A percentile compares a stretch with the other conserved stretches of the same genome.
Evolutionary conservation across 495 filamentous ascomycete species (phyloP).

Genomic region (Penicillium longicatenatum): DNA sequence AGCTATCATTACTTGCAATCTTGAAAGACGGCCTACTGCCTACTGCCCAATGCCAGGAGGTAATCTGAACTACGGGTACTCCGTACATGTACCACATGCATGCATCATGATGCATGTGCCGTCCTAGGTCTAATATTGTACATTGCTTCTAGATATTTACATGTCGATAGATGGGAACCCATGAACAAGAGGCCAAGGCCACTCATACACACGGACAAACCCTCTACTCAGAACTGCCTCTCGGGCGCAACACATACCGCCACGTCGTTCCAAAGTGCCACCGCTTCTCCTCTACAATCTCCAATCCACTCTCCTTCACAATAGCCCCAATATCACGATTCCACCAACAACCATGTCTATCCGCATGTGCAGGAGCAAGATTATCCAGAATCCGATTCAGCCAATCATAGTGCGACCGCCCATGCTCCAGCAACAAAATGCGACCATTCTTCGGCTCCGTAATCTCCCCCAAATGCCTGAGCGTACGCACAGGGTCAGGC

Average conservation of each 20-base stretch:
- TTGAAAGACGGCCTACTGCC: background rate
- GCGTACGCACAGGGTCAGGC: slow-evolving; percentile 65
- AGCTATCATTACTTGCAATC: background rate
- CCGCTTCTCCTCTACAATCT: slow-evolving; percentile 69
- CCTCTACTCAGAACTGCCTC: slow-evolving; percentile 4
- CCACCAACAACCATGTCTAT: slow-evolving; percentile 93
- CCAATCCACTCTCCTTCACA: slow-evolving; percentile 77
- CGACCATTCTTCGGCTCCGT: slow-evolving; percentile 57
- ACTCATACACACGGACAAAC: background rate
- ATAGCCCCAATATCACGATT: slow-evolving; percentile 87
- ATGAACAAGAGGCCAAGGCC: background rate
- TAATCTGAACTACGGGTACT: background rate
- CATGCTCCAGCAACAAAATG: slow-evolving; percentile 91
- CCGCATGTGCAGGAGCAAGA: slow-evolving; percentile 74
- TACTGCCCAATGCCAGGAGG: background rate
- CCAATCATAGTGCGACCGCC: slow-evolving; percentile 73
- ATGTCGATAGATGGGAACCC: background rate
- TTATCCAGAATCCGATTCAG: slow-evolving; percentile 79
- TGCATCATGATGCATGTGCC: background rate
- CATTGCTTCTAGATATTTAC: background rate
- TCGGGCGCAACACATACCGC: slow-evolving; percentile 61
- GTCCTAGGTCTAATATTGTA: background rate
- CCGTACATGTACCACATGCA: too few species aligned
- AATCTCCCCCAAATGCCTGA: slow-evolving; percentile 52
- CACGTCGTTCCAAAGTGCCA: slow-evolving; percentile 80